These are phyloP conservation scores for Microdochium nivale DNA, from an alignment of 2,329 filamentous ascomycete species.

Conservation along the genomic window DNA sequence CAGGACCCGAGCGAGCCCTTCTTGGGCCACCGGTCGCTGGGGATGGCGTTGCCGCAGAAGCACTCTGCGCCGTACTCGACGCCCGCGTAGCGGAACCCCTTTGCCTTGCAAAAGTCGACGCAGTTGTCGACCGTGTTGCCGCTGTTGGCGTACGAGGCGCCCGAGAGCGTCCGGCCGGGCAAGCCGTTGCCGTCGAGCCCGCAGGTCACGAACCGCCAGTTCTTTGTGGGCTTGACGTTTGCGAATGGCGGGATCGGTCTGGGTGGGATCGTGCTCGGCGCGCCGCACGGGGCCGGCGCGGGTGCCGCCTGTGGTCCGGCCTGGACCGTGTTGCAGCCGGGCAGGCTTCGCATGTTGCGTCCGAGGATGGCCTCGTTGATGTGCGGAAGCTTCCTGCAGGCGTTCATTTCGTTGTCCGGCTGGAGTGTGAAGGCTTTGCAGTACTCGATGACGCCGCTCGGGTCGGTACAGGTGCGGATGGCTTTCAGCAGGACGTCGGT, in stretches of 20 bases:
- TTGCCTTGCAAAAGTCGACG: conserved; percentile 8
- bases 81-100: conserved; percentile 12
- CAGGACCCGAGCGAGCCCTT: conserved; percentile 33
- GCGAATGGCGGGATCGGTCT: conserved; percentile 28
- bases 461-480: conserved; percentile 36
- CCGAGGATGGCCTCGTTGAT: conserved; percentile 29
- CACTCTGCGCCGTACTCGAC: conserved; percentile 16
- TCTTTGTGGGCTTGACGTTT: conserved; percentile 30
- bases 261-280: conserved; percentile 25
- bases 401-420: conserved; percentile 25
- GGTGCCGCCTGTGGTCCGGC: conserved; percentile 15
- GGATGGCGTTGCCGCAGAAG: conserved; percentile 18
- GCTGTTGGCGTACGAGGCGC: conserved; percentile 5
- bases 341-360: conserved; percentile 34
- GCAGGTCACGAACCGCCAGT: conserved; percentile 46
- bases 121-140: conserved; percentile 18
- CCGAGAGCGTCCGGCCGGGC: conserved; percentile 14
- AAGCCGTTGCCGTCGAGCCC: conserved; percentile 23
- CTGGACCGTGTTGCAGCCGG: conserved; percentile 44
- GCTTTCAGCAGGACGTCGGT: conserved; percentile 36
- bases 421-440: conserved; percentile 33
- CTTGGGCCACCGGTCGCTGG: conserved; percentile 22
- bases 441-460: conserved; percentile 31
- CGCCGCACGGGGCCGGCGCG: conserved; percentile 18
- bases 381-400: conserved; percentile 35